These are phyloP conservation scores for Zalaria sp. DNA, from an alignment of 2,329 filamentous ascomycete species.

Conservation along the genomic window DNA sequence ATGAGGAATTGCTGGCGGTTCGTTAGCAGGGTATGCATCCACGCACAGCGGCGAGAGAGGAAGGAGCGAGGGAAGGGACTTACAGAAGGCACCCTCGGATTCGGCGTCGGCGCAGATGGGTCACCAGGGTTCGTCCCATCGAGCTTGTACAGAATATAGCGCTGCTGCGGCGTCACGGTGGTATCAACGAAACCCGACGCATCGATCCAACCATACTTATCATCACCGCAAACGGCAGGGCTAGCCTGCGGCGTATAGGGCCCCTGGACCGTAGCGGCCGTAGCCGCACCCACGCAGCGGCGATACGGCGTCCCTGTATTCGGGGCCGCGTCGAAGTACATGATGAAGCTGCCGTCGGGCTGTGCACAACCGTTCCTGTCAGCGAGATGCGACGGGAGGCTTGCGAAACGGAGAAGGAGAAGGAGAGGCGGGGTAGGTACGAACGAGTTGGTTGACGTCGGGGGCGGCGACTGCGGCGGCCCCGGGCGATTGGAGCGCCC, in stretches of 20 bases:
- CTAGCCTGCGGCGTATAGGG: slow-evolving; percentile 11
- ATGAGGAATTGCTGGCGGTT: slow-evolving; percentile 17
- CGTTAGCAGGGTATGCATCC: too few species aligned
- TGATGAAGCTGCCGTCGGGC: slow-evolving; percentile 13
- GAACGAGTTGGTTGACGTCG: background rate
- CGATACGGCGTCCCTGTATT: slow-evolving; percentile 10
- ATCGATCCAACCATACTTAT: slow-evolving; percentile 16
- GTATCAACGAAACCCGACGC: slow-evolving; percentile 13
- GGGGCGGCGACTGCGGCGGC: slow-evolving; percentile 29
- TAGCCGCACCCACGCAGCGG: slow-evolving; percentile 18
- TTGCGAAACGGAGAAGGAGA: too few species aligned
- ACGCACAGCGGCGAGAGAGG: too few species aligned
- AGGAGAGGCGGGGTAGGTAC: background rate
- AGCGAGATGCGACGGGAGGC: too few species aligned
- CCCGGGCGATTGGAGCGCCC: slow-evolving; percentile 45
- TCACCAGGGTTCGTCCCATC: slow-evolving; percentile 9
- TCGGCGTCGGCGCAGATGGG: slow-evolving; percentile 1
- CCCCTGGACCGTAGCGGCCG: slow-evolving; percentile 10
- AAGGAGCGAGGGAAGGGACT: too few species aligned
- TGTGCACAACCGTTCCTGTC: background rate
- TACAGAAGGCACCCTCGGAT: slow-evolving; percentile 7
- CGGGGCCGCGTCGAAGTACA: slow-evolving; percentile 16
- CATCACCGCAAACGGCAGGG: slow-evolving; percentile 13
- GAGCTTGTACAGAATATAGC: slow-evolving; percentile 17
- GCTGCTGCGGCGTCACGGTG: slow-evolving; percentile 6